Base-by-base conservation (phyloP, 164 flowering plant species). In the Magnolia changhungtana region DNA sequence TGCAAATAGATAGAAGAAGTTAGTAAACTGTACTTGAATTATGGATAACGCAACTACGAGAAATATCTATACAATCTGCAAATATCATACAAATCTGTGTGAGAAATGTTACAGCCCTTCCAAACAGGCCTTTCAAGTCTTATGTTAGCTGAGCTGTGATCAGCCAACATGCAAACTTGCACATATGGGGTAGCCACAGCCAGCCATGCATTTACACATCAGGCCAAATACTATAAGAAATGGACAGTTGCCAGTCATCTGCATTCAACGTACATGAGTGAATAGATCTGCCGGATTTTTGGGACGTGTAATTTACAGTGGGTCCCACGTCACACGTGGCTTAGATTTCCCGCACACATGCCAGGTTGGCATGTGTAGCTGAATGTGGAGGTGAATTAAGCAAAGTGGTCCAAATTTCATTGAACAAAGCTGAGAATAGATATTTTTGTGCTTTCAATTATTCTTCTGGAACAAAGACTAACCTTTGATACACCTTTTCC, bases 401-500 rank as follows among this genome's bases (percentile, higher is more conserved):
- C 11, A 55, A 1, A 55, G 2, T 55, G 16, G 8, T 55, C 16
- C 16, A 55, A 0, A 37, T 37, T 3, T 37, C 45, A 37, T 37
- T 37, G 45, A 37, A 37, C 2, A 0, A 37, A 55, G 59, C 11
- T 9, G 59, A 55, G 59, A 55, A 55, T 14, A 55, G 16, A 5
- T 55, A 9, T 9, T 9, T 9, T 14, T 2, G 3, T 9, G 11
- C 59, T 55, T 55, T 14, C 11, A 14, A 55, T 55, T 55, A 55
- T 29, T 23, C 14, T 67, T 8, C 14, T 5, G 6, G 16, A 7
- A 50, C 16, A 49, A 21, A 24, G 6, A 72, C 63, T 4, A 52
- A 72, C 74, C 63, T 72, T 72, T 21, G 27, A 27, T 7, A 72
- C 74, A 52, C 74, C 74, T 37, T 72, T 72, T 52, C 74, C 74